Conservation (phyloP, 495 filamentous ascomycete genomes). For the Rostrohypoxylon terebratum region DNA sequence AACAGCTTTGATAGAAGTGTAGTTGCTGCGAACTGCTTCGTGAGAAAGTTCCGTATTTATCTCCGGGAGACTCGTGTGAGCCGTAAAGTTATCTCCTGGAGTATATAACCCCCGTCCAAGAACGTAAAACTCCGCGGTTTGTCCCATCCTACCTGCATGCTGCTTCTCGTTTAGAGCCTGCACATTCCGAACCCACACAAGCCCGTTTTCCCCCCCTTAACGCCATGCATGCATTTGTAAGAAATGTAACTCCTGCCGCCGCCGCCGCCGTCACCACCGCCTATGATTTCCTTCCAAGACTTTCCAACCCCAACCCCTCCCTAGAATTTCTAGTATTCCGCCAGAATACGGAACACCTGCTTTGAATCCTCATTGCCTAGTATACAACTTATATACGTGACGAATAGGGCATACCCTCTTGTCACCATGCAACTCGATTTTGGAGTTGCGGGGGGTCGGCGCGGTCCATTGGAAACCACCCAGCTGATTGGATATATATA, state of each 20-base stretch:
- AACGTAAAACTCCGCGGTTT: constrained; percentile 41
- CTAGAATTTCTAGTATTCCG: constrained; percentile 23
- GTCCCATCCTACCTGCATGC: constrained; percentile 28
- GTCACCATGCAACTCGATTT: constrained; percentile 19
- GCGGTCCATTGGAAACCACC: not conserved
- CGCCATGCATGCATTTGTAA: constrained; percentile 50
- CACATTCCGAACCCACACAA: constrained; percentile 34
- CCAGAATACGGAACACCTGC: constrained; percentile 10
- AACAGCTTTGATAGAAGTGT: constrained; percentile 1
- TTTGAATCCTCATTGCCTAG: constrained; percentile 32
- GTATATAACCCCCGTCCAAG: constrained; percentile 32
- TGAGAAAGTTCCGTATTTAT: constrained; percentile 15
- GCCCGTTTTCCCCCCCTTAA: constrained; percentile 42
- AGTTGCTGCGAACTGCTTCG: constrained; percentile 19
- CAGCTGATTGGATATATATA: constrained; percentile 21
- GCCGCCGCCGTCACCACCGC: constrained; percentile 21
- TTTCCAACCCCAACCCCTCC: constrained; percentile 18
- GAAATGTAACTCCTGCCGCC: constrained; percentile 33
- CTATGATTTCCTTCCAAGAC: constrained; percentile 17
- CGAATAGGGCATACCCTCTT: constrained; percentile 28
- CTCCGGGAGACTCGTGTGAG: constrained; percentile 19
- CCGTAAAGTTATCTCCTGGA: constrained; percentile 29
- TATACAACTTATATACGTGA: constrained; percentile 49
- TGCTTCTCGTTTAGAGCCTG: constrained; percentile 32
- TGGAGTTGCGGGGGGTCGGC: constrained; percentile 14